These are phyloP conservation scores for Xenoacremonium recifei DNA, from an alignment of 2,329 filamentous ascomycete species.

Conservation along the genomic window DNA sequence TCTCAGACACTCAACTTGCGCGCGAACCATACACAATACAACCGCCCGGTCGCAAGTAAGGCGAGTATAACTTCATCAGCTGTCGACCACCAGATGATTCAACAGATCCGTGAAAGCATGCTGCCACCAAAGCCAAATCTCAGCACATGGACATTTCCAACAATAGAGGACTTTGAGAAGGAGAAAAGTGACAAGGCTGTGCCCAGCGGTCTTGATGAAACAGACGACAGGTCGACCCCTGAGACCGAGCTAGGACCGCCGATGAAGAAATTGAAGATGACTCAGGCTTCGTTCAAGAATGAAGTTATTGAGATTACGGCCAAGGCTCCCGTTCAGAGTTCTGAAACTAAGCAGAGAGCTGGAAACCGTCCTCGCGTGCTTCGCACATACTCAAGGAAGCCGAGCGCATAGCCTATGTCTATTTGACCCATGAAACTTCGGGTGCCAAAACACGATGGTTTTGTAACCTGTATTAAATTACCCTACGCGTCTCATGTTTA, in stretches of 20 bases:
- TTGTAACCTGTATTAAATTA: too few species aligned
- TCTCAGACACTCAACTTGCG: constrained; percentile 2
- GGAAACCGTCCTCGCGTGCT: constrained; percentile 1
- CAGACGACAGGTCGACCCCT: too few species aligned
- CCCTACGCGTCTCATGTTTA: too few species aligned
- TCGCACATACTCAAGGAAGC: constrained; percentile 12
- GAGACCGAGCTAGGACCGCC: too few species aligned
- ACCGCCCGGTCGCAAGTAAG: constrained; percentile 17
- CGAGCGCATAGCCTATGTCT: constrained; percentile 1
- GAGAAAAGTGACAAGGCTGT: too few species aligned
- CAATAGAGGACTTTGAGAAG: constrained; percentile 25
- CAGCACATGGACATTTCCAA: constrained; percentile 17
- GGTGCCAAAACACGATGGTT: too few species aligned
- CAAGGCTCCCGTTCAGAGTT: not conserved
- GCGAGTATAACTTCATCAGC: constrained; percentile 1
- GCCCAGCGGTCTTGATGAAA: too few species aligned
- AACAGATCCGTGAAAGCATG: constrained; percentile 27
- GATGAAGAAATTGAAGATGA: constrained; percentile 15
- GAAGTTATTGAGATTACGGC: too few species aligned
- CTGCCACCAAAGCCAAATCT: constrained; percentile 9
- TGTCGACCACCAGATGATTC: constrained; percentile 19
- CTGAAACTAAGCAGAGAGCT: not conserved
- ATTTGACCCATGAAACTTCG: too few species aligned
- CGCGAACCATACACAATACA: constrained; percentile 22
- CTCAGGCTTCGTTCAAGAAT: too few species aligned